Conservation (phyloP, 306 rosid species). For the Mucuna pruriens region DNA sequence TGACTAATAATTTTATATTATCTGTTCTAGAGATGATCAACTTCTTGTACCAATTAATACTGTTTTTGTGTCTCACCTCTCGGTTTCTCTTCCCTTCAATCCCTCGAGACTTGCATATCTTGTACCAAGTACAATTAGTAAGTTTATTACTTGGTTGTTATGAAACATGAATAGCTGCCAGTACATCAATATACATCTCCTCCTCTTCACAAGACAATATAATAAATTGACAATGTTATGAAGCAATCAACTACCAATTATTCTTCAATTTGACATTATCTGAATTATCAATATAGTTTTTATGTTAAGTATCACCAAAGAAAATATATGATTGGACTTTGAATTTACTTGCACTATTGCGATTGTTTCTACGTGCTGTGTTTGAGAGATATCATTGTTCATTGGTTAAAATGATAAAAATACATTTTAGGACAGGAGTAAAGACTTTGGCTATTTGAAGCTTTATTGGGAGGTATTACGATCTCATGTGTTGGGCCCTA, state of each 20-base stretch:
- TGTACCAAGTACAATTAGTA: not conserved
- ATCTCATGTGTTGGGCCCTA: not conserved
- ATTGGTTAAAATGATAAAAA: not conserved
- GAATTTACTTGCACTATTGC: not conserved
- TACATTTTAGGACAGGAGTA: not conserved
- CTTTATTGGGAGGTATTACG: not conserved
- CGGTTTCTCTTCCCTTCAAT: not conserved
- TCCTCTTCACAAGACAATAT: conserved; percentile 9
- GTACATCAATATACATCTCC: conserved; percentile 10
- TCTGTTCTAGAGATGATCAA: not conserved
- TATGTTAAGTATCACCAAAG: not conserved
- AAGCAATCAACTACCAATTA: not conserved
- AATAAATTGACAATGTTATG: not conserved
- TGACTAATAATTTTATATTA: not conserved
- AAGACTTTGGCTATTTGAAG: not conserved
- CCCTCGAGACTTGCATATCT: not conserved
- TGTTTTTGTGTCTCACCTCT: not conserved
- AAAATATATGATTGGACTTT: not conserved
- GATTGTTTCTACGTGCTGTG: not conserved
- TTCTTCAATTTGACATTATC: not conserved
- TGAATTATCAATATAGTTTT: not conserved
- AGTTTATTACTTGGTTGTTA: not conserved
- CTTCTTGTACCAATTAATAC: not conserved
- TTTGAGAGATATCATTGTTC: not conserved
- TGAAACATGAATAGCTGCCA: not conserved